Base-by-base conservation (phyloP, 73 alveolate genomes). In the Paramecium bursaria region DNA sequence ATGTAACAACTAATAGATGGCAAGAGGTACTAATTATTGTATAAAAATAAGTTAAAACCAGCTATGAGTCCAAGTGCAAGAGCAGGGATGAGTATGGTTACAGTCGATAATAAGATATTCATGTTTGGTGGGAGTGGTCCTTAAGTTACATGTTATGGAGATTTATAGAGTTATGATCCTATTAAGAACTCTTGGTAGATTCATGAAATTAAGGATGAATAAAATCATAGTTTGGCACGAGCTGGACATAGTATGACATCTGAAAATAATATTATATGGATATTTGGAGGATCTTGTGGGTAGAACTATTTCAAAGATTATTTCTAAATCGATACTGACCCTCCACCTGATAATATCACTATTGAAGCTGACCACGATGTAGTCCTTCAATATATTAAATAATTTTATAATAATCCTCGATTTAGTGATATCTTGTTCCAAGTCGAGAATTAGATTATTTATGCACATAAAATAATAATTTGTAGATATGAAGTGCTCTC, bases 101-200 rank as follows among this genome's bases (percentile, higher is more conserved):
- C 90, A 23, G 87, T 94, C 23, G 91, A 92, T 47, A 87, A 88
- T 50, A 87, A 87, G 26, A 54, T 94, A 26, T 92, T 52, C 44
- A 73, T 94, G 33, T 94, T 94, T 74, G 98, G 98, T 3, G 98
- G 98, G 1, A 90, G 96, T 48, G 98, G 98, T 5, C 96, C 92
- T 21, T 91, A 90, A n/a, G 92, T 96, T 13, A 86, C 91, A 10
- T 91, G 98, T 86, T 94, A 73, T 57, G 91, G 89, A 60, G 98
- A 94, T 79, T 73, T 94, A 29, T 87, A 85, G 46, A 22, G 75
- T 10, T 94, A 74, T 86, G 97, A 94, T 60, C 95, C 97, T 11
- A 75, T 48, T 0, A 51, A 75, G 4, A 57, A 75, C 15, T 35
- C 85, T 33, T 93, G 98, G 96, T 7, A 19, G 0, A 75, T 75